Evolutionary conservation across 2,329 filamentous ascomycete species (phyloP), one percentile per base, ranked within the genome.

Genomic region (Talaromyces sp.): DNA sequence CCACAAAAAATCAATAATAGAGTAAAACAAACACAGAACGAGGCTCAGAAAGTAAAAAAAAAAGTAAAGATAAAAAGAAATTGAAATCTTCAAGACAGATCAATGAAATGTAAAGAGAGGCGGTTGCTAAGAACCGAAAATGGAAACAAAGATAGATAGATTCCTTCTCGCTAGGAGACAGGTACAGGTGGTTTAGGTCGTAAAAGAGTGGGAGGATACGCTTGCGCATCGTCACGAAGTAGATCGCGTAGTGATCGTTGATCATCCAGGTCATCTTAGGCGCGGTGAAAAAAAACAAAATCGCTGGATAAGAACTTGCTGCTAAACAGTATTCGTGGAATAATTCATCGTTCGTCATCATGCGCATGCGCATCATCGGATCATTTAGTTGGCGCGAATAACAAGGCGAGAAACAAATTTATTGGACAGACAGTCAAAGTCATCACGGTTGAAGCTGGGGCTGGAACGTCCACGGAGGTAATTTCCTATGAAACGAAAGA

Each of bases 331-430:
- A 52, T 48, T 58, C 61, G 57, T 55, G 51, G 20, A 39, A 46
- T 54, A 52, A 51, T 27, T 27, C 24, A 61, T 65, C 56, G 50
- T 65, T 57, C 41, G 35, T 46, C 22, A 58, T 62, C 58, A 57
- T 57, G 61, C 58, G 59, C 56, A 57, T 59, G 52, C 57, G 61
- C 60, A 55, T 61, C 47, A 24, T 55, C 40, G 52, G 45, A 54
- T 64, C 58, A 47, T 64, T 72, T 82, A 96, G 79, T 95, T 96
- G 68, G 93, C 90, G 65, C 93, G 91, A 74, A 97, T 96, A 72
- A 97, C 92, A 68, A 97, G 85, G 77, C 95, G 95, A 33, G 92
- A 95, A 64, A 97, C 79, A 80, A 97, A 97, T 80, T 97, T 97
- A 81, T 96, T 97, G 48, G 92, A 96, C 70, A 97, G 77, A 56